Percentiles rank a stretch among this genome's conserved stretches.
Evolutionary conservation across 2,329 filamentous ascomycete species (phyloP).

Genomic region (Xylaria sp.): DNA sequence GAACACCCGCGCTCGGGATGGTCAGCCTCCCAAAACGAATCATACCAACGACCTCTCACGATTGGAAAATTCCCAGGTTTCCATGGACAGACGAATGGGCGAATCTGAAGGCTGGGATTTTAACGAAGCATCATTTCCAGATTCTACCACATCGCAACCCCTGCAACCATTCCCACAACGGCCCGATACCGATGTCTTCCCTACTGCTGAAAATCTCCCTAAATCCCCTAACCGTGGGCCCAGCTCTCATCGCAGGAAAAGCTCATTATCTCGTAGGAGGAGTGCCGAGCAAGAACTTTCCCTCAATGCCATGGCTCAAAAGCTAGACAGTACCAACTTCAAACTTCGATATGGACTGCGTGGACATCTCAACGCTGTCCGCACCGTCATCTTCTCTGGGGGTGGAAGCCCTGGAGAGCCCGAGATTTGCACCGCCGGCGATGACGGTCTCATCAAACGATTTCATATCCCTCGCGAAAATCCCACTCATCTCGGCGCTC

Average conservation of each 20-base stretch:
- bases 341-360: conserved; percentile 92
- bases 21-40: conserved; percentile 46
- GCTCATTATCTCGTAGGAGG: conserved; percentile 77
- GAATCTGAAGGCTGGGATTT: conserved; percentile 92
- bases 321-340: conserved; percentile 79
- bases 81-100: conserved; percentile 58
- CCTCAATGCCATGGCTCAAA: conserved; percentile 61
- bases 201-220: conserved; percentile 79
- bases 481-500: conserved; percentile 59
- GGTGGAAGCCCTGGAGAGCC: conserved; percentile 95
- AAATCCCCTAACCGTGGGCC: conserved; percentile 81
- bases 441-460: conserved; percentile 94
- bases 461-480: conserved; percentile 94
- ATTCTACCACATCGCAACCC: conserved; percentile 59
- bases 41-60: conserved; percentile 55
- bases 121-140: conserved; percentile 76
- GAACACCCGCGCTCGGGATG: conserved; percentile 43
- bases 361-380: conserved; percentile 92
- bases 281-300: conserved; percentile 74
- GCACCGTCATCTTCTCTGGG: conserved; percentile 95
- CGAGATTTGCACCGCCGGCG: conserved; percentile 94
- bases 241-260: conserved; percentile 80
- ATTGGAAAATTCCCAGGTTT: conserved; percentile 55
- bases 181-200: conserved; percentile 89
- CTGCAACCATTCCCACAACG: conserved; percentile 65